Base-by-base conservation (phyloP, 2,329 filamentous ascomycete species). In the Cercospora beticola region DNA sequence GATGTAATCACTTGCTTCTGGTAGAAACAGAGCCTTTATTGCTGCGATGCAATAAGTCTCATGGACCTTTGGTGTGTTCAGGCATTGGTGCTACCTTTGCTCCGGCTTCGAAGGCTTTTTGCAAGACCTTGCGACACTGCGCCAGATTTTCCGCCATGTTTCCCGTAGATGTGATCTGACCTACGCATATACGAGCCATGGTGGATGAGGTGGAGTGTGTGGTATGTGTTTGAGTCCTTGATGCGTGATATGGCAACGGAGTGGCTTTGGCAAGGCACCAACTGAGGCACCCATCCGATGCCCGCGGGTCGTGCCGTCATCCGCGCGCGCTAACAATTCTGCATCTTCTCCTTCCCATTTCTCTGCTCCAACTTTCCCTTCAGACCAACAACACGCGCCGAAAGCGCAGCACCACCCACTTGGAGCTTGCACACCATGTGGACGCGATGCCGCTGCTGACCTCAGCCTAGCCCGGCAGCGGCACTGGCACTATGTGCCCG, bases 1-100 rank as follows among this genome's bases (percentile, higher is more conserved):
- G 75, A 97, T 93, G 83, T 97, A 97, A 82, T 97, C 93, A 66
- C 88, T 88, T 26, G 94, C 94, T 85, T 97, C 94, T 12, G 94
- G 94, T 64, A 97, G 89, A 82, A 98, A 97, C 61, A 97, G 86
- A 18, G 91, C 88, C 87, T 92, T 57, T 18, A 65, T 46, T 16
- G n/a, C n/a, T 65, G 28, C 8, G 21, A 31, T 64, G 54, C 36
- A 63, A 65, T 72, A 58, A 67, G 70, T 52, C 21, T 54, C 1
- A 23, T 31, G 31, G 16, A 28, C 21, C 5, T 14, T 52, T 23
- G n/a, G 12, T 5, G 26, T 9, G 6, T 21, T 31, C 5, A 16
- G 28, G 52, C 28, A 60, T 12, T 43, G 12, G n/a, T 56, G 8
- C 67, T 68, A 93, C 92, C 84, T 93, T 91, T 65, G 94, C 94